These are phyloP conservation scores for Zoysia pacifica DNA, from an alignment of 176 grass and related monocot species.

Conservation along the genomic window DNA sequence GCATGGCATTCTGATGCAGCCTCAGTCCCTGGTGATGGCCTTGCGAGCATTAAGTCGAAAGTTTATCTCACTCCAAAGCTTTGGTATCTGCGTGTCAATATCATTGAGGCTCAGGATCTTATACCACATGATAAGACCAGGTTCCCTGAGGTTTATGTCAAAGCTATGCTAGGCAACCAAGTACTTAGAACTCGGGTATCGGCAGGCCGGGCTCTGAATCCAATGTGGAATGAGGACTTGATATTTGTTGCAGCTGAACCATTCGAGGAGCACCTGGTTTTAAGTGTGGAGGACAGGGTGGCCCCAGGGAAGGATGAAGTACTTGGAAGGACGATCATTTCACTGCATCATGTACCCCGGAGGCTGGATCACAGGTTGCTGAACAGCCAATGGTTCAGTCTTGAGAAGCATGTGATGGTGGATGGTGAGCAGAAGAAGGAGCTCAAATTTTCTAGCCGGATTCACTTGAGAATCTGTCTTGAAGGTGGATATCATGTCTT, in stretches of 20 bases:
- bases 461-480: conserved; percentile 66
- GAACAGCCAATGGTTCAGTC: conserved; percentile 52
- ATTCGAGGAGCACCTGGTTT: conserved; percentile 63
- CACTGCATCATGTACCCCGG: conserved; percentile 55
- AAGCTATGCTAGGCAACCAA: conserved; percentile 64
- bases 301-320: conserved; percentile 66
- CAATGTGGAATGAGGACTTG: conserved; percentile 78
- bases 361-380: conserved; percentile 53
- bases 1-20: conserved; percentile 78
- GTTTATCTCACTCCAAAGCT: conserved; percentile 79
- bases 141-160: conserved; percentile 66
- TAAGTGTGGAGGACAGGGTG: conserved; percentile 64
- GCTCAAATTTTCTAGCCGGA: conserved; percentile 64
- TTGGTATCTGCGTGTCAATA: conserved; percentile 73
- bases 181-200: conserved; percentile 48
- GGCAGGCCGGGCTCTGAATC: conserved; percentile 48
- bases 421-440: conserved; percentile 68
- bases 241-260: conserved; percentile 71
- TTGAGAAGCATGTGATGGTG: conserved; percentile 69
- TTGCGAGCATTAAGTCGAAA: conserved; percentile 72
- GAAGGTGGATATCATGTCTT: conserved; percentile 80
- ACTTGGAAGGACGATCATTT: conserved; percentile 50
- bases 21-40: conserved; percentile 53
- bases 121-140: conserved; percentile 55
- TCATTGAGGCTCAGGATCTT: conserved; percentile 71